phyloP scores from a whole-genome alignment of 1,139 yeast genomes.

The Diutina scorzettiae region DNA sequence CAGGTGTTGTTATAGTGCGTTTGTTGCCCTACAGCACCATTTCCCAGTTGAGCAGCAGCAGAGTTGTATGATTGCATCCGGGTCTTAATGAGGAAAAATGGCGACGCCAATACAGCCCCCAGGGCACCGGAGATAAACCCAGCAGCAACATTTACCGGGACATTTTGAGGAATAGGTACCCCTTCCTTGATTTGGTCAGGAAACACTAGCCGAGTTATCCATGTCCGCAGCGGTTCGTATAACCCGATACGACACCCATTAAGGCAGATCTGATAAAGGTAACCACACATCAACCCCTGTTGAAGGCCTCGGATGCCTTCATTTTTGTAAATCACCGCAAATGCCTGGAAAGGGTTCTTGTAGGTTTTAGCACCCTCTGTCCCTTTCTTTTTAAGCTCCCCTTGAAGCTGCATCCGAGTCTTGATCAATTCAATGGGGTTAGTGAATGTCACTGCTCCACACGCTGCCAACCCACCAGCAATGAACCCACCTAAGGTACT shows the following conservation, averaged over 20 bases:
- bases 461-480: constrained; percentile 94
- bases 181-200: constrained; percentile 36
- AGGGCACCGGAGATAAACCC: constrained; percentile 82
- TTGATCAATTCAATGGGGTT: constrained; percentile 92
- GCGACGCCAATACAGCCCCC: constrained; percentile 87
- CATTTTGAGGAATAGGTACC: constrained; percentile 40
- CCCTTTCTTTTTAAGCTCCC: constrained; percentile 52
- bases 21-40: constrained; percentile 73
- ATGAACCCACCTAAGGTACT: constrained; percentile 69
- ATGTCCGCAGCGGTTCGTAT: constrained; percentile 74
- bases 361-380: constrained; percentile 42
- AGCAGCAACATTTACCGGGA: constrained; percentile 59
- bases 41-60: constrained; percentile 11
- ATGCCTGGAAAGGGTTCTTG: constrained; percentile 79
- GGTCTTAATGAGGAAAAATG: constrained; percentile 83
- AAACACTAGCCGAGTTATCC: constrained; percentile 42
- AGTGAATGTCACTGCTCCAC: constrained; percentile 95
- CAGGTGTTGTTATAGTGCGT: constrained; percentile 65
- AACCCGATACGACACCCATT: constrained; percentile 92
- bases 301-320: constrained; percentile 88
- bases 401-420: constrained; percentile 93
- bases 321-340: constrained; percentile 55
- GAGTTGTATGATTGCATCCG: constrained; percentile 86
- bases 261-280: constrained; percentile 76
- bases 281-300: constrained; percentile 76